phyloP scores from a whole-genome alignment of 371 early-diverging fungal species.

The Mortierella sp. region DNA sequence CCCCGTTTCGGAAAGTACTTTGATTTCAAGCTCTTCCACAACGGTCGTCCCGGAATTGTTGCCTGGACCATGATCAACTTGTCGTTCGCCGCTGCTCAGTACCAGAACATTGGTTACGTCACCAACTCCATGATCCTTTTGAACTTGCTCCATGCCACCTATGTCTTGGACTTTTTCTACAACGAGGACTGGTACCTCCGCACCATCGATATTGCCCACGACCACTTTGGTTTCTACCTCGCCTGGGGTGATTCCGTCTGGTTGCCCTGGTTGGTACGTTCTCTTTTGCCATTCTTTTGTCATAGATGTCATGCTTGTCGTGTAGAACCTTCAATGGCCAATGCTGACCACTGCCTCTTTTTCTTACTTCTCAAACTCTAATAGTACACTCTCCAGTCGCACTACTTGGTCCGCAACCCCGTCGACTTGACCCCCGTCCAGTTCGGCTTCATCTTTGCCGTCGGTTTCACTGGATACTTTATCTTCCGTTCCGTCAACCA shows the following conservation, averaged over 20 bases:
- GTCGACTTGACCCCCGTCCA: slow-evolving; percentile 70
- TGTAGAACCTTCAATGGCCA: not conserved
- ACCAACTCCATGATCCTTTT: slow-evolving; percentile 85
- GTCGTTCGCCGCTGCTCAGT: slow-evolving; percentile 81
- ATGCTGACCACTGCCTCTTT: not conserved
- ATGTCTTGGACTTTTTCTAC: slow-evolving; percentile 86
- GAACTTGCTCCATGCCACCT: slow-evolving; percentile 79
- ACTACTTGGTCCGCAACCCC: slow-evolving; percentile 81
- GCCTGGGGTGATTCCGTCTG: slow-evolving; percentile 89
- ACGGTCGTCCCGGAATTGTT: slow-evolving; percentile 86
- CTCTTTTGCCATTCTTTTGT: not conserved
- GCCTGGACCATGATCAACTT: slow-evolving; percentile 87
- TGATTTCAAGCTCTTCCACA: slow-evolving; percentile 89
- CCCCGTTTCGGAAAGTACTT: slow-evolving; percentile 79
- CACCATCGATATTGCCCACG: slow-evolving; percentile 84
- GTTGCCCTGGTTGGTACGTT: slow-evolving; percentile 78
- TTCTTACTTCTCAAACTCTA: not conserved
- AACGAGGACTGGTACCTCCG: slow-evolving; percentile 90
- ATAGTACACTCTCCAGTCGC: slow-evolving; percentile 85
- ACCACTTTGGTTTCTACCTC: slow-evolving; percentile 85
- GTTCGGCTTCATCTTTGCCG: slow-evolving; percentile 60
- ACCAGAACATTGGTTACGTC: slow-evolving; percentile 76
- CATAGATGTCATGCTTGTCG: too few species aligned
- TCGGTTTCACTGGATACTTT: slow-evolving; percentile 79
- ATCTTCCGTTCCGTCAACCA: slow-evolving; percentile 87